Base-by-base conservation (phyloP, 495 filamentous ascomycete species). In the Cetradonia linearis region DNA sequence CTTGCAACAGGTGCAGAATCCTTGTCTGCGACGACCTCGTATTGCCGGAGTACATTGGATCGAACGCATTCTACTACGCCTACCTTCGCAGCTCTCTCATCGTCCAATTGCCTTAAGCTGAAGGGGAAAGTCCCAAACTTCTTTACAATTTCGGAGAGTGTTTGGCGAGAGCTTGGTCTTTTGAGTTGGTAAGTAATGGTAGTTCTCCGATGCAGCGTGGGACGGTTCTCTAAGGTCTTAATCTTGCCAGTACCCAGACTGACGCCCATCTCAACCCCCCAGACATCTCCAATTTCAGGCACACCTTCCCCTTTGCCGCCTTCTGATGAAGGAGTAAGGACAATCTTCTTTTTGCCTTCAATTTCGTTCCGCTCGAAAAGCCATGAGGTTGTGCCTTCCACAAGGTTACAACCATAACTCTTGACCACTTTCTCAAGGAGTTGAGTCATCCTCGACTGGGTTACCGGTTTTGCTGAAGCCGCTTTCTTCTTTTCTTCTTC, bases 61-160 rank as follows among this genome's bases (percentile, higher is more conserved):
- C 93, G 87, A 56, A 95, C 91, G 73, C 91, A 96, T 76, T 97
- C 93, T 49, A 96, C 83, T 58, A 96, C 87, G 66, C 93, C 93
- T 61, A 94, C 86, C 81, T 98, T 98, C 62, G 90, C 94, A 62
- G 89, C 86, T 67, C 91, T 83, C 80, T 97, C 94, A 69, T 97
- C 94, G 53, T 96, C 91, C 53, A 98, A 83, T 77, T 98, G 93
- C 70, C 93, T 82, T 76, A 98, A 78, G 73, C 89, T 93, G 83
- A 98, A 98, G 63, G 93, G 94, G 80, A 98, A 98, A 52, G 83
- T 87, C 63, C 91, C 91, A 73, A 97, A 97, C 76, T 92, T 97
- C 83, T 89, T 91, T 65, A 92, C 84, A 59, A 95, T 83, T 74
- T 96, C 94, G 30, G 88, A 94, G 23, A 96, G 78, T 31, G 87